Percentiles rank a stretch among this genome's conserved stretches.
Conservation (phyloP, 208 protist species). For the Histomonas meleagridis region DNA sequence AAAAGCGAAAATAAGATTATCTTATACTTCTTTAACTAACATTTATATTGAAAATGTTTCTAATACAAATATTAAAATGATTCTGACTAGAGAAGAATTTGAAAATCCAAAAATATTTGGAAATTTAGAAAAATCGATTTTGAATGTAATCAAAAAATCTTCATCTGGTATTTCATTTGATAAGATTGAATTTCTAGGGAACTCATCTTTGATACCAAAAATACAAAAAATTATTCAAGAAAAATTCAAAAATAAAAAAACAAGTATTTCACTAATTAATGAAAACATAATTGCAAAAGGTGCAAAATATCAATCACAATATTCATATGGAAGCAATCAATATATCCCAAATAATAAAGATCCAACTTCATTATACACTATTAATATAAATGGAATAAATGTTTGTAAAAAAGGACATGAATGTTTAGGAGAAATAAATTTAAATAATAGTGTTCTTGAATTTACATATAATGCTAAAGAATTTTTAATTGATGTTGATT, state of each 20-base stretch:
- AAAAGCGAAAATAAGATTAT: not conserved
- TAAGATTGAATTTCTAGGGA: not conserved
- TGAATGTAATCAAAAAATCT: not conserved
- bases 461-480: too few species aligned
- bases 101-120: too few species aligned
- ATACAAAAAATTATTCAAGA: not conserved
- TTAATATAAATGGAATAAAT: too few species aligned
- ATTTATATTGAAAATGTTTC: not conserved
- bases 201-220: not conserved
- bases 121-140: too few species aligned
- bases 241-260: not conserved
- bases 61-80: not conserved
- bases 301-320: not conserved
- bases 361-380: too few species aligned
- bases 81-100: not conserved
- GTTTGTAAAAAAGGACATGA: too few species aligned
- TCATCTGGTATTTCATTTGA: not conserved
- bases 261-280: not conserved
- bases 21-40: not conserved
- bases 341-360: not conserved
- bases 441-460: too few species aligned
- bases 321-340: not conserved
- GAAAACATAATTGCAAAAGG: not conserved
- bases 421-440: too few species aligned
- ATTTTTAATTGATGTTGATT: too few species aligned